Base-by-base conservation (phyloP, 805 yeast genomes). In the Candida manassasensis region DNA sequence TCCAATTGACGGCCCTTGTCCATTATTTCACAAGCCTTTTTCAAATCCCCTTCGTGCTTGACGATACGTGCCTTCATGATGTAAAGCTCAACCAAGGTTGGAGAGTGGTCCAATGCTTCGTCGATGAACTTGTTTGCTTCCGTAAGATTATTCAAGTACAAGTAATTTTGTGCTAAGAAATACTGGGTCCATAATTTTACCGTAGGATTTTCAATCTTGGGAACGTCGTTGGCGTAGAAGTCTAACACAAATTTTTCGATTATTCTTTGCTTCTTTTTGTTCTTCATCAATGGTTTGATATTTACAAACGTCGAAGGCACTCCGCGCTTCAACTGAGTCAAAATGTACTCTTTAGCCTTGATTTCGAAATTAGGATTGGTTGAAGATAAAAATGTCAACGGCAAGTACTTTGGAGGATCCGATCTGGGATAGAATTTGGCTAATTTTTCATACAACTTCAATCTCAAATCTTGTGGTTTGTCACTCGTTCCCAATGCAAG, bases 301-400 rank as follows among this genome's bases (percentile, higher is more conserved):
- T 85, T 82, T 37, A 82, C 82, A 61, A 89, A 93, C 4, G 93
- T 74, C 1, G 96, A 84, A 4, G 97, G 97, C 21, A 88, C 93
- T 27, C 95, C 94, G 37, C 87, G 73, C 42, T 71, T 62, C 48
- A 93, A 71, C 51, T 81, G 84, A 3, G 68, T 57, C 4, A 71
- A 39, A 30, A 89, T 59, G 54, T 88, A 93, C 2, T 56, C 55
- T 19, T 59, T 47, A 5, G 75, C 78, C 36, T 73, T 72, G 7
- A 40, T 40, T 29, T 59, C 61, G 48, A 81, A 77, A 30, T 68
- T 56, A 18, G 73, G 67, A 27, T 53, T 53, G 7, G 71, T 72
- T 11, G 81, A 79, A 9, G 73, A 63, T 27, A 84, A 62, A 45
- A 86, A 85, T 0, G 83, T 73, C 52, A 90, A 69, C 10, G 97